Evolutionary conservation across 2,329 filamentous ascomycete genomes (phyloP).

Genomic region (Hirsutella minnesotensis): DNA sequence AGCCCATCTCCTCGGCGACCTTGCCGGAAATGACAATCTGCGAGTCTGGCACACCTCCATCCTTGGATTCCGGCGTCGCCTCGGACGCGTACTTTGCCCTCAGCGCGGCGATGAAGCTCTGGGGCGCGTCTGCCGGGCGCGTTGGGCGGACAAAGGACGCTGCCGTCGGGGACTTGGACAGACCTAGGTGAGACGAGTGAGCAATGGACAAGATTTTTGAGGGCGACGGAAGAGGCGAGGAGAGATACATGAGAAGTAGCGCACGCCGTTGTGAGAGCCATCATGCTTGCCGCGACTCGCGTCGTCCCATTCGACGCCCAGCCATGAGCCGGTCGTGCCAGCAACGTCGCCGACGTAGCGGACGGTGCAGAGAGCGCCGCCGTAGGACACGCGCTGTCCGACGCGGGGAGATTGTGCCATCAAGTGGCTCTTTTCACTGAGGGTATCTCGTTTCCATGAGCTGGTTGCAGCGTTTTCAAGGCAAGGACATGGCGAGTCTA

Average conservation of each 20-base stretch:
- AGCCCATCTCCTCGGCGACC: slow-evolving; percentile 85
- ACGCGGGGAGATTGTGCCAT: slow-evolving; percentile 33
- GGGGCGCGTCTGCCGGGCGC: slow-evolving; percentile 53
- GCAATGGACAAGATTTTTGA: not conserved
- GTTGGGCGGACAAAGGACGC: slow-evolving; percentile 81
- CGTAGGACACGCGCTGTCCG: slow-evolving; percentile 72
- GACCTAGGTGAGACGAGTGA: slow-evolving; percentile 28
- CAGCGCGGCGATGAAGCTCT: slow-evolving; percentile 69
- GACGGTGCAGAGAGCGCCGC: slow-evolving; percentile 68
- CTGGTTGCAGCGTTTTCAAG: too few species aligned
- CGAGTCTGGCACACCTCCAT: slow-evolving; percentile 21
- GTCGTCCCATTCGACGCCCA: slow-evolving; percentile 97
- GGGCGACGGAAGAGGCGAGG: not conserved
- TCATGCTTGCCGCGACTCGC: slow-evolving; percentile 77
- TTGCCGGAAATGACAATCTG: slow-evolving; percentile 66
- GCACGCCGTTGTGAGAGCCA: slow-evolving; percentile 65
- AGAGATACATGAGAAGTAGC: slow-evolving; percentile 68
- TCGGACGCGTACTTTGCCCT: slow-evolving; percentile 73
- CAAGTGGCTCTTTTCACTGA: not conserved
- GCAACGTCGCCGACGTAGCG: slow-evolving; percentile 69
- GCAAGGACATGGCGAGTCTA: too few species aligned
- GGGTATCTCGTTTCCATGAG: too few species aligned
- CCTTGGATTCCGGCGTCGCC: slow-evolving; percentile 10
- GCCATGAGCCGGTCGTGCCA: slow-evolving; percentile 69
- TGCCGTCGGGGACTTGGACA: slow-evolving; percentile 52